Evolutionary conservation across 2,329 filamentous ascomycete species (phyloP).

Genomic region (Aspergillus sp.): DNA sequence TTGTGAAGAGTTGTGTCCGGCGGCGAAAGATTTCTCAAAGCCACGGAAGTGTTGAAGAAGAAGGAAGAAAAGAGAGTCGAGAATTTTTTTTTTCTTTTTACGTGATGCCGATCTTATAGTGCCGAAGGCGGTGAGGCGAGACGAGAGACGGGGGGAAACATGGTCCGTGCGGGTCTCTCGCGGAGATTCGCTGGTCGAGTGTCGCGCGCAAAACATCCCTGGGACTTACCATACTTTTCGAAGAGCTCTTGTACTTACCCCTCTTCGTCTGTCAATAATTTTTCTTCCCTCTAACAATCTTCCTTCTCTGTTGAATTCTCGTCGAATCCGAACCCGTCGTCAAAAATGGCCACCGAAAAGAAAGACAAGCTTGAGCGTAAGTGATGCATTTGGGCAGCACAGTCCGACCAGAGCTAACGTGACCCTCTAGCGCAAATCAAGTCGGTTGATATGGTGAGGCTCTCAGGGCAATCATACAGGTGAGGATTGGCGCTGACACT

Average conservation of each 20-base stretch:
- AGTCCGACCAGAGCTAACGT: constrained; percentile 15
- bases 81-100: constrained; percentile 31
- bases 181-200: constrained; percentile 10
- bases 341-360: constrained; percentile 50
- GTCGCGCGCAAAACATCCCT: constrained; percentile 6
- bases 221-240: neutral
- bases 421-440: constrained; percentile 79
- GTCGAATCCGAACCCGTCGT: neutral
- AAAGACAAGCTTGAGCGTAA: constrained; percentile 76
- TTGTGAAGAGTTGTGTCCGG: constrained; percentile 24
- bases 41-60: constrained; percentile 15
- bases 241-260: neutral
- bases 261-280: neutral
- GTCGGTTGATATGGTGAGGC: constrained; percentile 91
- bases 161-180: constrained; percentile 26
- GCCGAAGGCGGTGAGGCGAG: constrained; percentile 33
- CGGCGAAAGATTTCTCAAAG: constrained; percentile 15
- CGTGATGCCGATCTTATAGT: constrained; percentile 20
- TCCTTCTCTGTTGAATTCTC: too few species aligned
- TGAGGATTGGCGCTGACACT: constrained; percentile 17
- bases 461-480: constrained; percentile 9
- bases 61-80: constrained; percentile 15
- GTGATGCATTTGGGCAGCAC: constrained; percentile 15
- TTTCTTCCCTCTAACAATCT: neutral
- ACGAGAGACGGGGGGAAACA: constrained; percentile 8